These are phyloP conservation scores for Penicillium lividum DNA, from an alignment of 495 filamentous ascomycete genomes.

Conservation along the genomic window DNA sequence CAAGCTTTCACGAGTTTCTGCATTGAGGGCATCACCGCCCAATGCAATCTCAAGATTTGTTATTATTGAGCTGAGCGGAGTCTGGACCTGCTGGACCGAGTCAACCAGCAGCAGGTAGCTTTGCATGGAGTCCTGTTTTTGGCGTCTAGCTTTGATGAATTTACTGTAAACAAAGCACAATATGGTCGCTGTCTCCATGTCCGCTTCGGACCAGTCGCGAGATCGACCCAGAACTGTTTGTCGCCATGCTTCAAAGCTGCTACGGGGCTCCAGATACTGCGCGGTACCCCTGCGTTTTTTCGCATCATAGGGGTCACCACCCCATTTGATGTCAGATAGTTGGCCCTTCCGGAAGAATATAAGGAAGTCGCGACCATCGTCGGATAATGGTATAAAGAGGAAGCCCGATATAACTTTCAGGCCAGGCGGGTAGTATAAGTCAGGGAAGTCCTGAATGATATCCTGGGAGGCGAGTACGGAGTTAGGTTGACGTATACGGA, in stretches of 20 bases:
- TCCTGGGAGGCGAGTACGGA: constrained; percentile 80
- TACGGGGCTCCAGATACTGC: constrained; percentile 35
- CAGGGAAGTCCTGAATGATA: constrained; percentile 76
- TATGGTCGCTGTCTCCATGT: constrained; percentile 84
- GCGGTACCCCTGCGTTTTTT: constrained; percentile 41
- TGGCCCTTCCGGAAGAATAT: constrained; percentile 87
- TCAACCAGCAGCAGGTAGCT: constrained; percentile 85
- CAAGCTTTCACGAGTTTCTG: constrained; percentile 85
- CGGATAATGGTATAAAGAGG: constrained; percentile 78
- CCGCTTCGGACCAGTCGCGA: constrained; percentile 49
- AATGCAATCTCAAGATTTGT: constrained; percentile 94
- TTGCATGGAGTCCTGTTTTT: constrained; percentile 83
- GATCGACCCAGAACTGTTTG: constrained; percentile 40
- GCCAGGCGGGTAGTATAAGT: constrained; percentile 77
- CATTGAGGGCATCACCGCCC: constrained; percentile 71
- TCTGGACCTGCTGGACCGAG: constrained; percentile 92
- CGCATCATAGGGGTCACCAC: constrained; percentile 86
- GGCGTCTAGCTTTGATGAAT: constrained; percentile 90
- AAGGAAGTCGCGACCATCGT: constrained; percentile 80
- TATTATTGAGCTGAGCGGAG: constrained; percentile 92
- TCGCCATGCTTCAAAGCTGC: constrained; percentile 38
- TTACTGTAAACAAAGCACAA: constrained; percentile 89
- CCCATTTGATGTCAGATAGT: constrained; percentile 81
- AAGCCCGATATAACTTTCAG: constrained; percentile 79
- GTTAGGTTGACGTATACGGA: constrained; percentile 73